Conservation (phyloP, 495 filamentous ascomycete genomes). For the Neurospora intermedia region DNA sequence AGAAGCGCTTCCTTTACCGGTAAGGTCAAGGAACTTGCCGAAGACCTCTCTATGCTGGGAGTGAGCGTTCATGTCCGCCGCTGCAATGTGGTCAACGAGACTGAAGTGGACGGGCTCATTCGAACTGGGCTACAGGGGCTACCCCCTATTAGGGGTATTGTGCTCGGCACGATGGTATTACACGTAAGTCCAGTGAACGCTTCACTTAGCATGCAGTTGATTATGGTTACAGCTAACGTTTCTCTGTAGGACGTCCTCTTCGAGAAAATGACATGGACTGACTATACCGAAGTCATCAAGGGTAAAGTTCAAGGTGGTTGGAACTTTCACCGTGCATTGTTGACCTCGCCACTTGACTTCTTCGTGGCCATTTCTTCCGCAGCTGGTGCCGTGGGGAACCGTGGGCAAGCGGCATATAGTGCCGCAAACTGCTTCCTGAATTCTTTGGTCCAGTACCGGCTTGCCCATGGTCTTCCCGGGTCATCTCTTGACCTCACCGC, state of each 20-base stretch:
- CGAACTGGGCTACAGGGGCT: slow-evolving; percentile 21
- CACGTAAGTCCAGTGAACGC: slow-evolving; percentile 23
- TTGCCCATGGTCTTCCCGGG: slow-evolving; percentile 33
- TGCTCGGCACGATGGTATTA: slow-evolving; percentile 48
- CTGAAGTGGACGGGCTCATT: slow-evolving; percentile 29
- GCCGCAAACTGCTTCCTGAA: slow-evolving; percentile 55
- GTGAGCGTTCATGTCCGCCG: slow-evolving; percentile 30
- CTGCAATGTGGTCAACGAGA: slow-evolving; percentile 32
- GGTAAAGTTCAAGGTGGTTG: slow-evolving; percentile 46
- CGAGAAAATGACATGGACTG: slow-evolving; percentile 42
- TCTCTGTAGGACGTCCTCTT: slow-evolving; percentile 38
- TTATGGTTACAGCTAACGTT: neutral
- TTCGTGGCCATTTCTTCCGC: slow-evolving; percentile 56
- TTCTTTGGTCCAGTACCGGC: slow-evolving; percentile 38
- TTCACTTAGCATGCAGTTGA: neutral
- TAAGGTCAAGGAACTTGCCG: slow-evolving; percentile 33
- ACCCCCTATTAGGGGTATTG: slow-evolving; percentile 35
- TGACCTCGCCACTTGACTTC: slow-evolving; percentile 46
- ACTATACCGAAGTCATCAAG: slow-evolving; percentile 38
- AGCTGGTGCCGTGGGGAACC: slow-evolving; percentile 47
- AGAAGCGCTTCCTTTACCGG: slow-evolving; percentile 37
- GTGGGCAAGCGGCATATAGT: slow-evolving; percentile 53
- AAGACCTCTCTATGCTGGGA: slow-evolving; percentile 28
- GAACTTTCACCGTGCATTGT: slow-evolving; percentile 48
- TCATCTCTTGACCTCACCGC: slow-evolving; percentile 45